Conservation (phyloP, 2,329 filamentous ascomycete species). For the Colletotrichum godetiae region DNA sequence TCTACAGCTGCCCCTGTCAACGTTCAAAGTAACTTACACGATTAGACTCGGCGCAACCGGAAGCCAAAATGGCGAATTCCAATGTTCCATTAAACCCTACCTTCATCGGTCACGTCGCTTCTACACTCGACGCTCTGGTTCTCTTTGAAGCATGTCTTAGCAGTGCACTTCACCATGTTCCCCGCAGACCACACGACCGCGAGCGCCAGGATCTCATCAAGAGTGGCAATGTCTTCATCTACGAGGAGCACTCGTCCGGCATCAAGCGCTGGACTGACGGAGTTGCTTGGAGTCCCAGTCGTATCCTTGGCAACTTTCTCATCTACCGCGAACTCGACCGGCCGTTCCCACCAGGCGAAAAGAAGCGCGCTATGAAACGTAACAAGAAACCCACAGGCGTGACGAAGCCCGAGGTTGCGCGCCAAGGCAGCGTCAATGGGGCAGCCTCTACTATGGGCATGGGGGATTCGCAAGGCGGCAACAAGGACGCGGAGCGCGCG, state of each 20-base stretch:
- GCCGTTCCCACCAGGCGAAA: conserved; percentile 83
- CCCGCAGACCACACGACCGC: conserved; percentile 86
- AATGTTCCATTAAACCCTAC: conserved; percentile 67
- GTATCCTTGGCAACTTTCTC: conserved; percentile 86
- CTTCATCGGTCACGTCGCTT: conserved; percentile 74
- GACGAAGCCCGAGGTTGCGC: conserved; percentile 46
- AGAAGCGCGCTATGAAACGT: conserved; percentile 85
- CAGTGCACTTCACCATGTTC: conserved; percentile 78
- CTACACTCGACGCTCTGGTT: conserved; percentile 80
- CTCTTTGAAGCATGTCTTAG: conserved; percentile 83
- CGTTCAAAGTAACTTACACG: conserved; percentile 28
- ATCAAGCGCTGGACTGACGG: conserved; percentile 97
- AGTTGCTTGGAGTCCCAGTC: conserved; percentile 89
- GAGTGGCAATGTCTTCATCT: conserved; percentile 90
- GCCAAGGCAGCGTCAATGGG: conserved; percentile 32
- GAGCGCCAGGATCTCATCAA: conserved; percentile 82
- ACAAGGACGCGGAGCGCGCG: conserved; percentile 33
- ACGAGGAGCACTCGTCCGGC: conserved; percentile 89
- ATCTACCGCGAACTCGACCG: conserved; percentile 86
- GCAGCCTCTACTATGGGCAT: conserved; percentile 14
- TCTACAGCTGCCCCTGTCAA: conserved; percentile 6
- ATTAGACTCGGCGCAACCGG: conserved; percentile 32
- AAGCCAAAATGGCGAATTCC: conserved; percentile 42
- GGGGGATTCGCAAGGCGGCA: conserved; percentile 23
- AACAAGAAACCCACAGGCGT: conserved; percentile 56